A percentile compares a stretch with the other conserved stretches of the same genome.
phyloP scores from a whole-genome alignment of 2,329 filamentous ascomycete species.

The Daldinia eschscholtzii region DNA sequence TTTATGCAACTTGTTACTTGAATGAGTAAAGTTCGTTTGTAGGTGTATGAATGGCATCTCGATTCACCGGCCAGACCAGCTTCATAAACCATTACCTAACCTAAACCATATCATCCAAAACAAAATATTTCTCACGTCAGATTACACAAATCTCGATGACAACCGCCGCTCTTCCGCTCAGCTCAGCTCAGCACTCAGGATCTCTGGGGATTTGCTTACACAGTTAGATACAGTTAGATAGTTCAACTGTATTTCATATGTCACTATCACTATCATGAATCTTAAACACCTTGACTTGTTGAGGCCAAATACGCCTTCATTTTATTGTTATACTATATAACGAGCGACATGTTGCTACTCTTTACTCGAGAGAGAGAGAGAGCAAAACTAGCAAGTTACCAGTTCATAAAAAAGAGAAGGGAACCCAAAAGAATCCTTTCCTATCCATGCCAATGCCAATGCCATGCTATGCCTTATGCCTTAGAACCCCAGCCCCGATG shows the following conservation, averaged over 20 bases:
- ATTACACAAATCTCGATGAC: background rate
- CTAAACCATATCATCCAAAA: background rate
- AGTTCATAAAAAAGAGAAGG: background rate
- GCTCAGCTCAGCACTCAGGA: background rate
- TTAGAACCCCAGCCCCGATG: constrained; percentile 1
- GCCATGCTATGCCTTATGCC: background rate
- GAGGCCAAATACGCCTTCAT: background rate
- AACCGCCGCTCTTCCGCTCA: background rate
- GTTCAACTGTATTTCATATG: background rate
- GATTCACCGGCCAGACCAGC: background rate
- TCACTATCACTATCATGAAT: background rate
- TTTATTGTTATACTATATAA: constrained; percentile 5
- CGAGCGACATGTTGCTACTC: background rate
- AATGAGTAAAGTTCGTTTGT: background rate
- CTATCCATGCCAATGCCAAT: background rate
- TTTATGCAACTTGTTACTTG: background rate
- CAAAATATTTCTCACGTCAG: background rate
- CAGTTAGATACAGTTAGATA: too few species aligned
- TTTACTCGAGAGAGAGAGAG: background rate
- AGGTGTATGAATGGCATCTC: background rate
- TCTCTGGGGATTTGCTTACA: constrained; percentile 1
- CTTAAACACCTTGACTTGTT: background rate
- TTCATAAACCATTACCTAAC: background rate
- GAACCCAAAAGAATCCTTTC: constrained; percentile 1
- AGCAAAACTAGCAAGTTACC: background rate